Conservation (phyloP, 306 rosid genomes). For the Quercus ilex region DNA sequence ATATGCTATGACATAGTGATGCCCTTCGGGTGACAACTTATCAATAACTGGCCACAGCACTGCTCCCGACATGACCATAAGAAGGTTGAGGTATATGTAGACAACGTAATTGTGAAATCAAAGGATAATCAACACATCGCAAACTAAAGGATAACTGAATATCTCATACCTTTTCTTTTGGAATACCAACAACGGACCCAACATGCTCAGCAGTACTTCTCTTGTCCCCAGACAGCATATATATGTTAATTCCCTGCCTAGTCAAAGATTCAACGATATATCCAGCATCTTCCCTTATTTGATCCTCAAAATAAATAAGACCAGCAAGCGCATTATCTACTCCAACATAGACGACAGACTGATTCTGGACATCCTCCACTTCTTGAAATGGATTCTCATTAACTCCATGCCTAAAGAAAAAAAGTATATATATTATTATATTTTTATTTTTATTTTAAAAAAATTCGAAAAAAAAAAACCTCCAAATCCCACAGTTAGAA, state of each 20-base stretch:
- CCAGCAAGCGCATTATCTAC: slow-evolving; percentile 69
- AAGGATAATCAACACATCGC: too few species aligned
- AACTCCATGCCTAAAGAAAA: slow-evolving; percentile 69
- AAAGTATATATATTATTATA: slow-evolving; percentile 9
- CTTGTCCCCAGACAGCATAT: slow-evolving; percentile 96
- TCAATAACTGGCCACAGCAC: too few species aligned
- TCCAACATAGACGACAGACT: slow-evolving; percentile 84
- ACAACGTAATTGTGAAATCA: too few species aligned
- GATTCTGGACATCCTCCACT: slow-evolving; percentile 47
- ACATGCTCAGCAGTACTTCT: slow-evolving; percentile 76
- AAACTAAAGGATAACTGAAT: not conserved
- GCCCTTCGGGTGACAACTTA: too few species aligned
- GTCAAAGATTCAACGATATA: slow-evolving; percentile 59
- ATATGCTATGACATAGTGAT: too few species aligned
- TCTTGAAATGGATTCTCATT: slow-evolving; percentile 38
- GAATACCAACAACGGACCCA: slow-evolving; percentile 86
- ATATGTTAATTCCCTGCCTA: slow-evolving; percentile 63
- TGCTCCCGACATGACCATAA: too few species aligned
- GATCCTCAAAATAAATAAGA: slow-evolving; percentile 78
- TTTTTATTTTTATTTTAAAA: not conserved
- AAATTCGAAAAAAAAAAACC: not conserved
- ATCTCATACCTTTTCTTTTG: slow-evolving; percentile 61
- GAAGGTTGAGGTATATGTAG: too few species aligned
- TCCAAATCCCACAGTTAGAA: not conserved
- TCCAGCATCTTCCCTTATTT: slow-evolving; percentile 83